These are phyloP conservation scores for Plicaturopsis crispa DNA, from an alignment of 768 basidiomycete genomes.

Conservation along the genomic window DNA sequence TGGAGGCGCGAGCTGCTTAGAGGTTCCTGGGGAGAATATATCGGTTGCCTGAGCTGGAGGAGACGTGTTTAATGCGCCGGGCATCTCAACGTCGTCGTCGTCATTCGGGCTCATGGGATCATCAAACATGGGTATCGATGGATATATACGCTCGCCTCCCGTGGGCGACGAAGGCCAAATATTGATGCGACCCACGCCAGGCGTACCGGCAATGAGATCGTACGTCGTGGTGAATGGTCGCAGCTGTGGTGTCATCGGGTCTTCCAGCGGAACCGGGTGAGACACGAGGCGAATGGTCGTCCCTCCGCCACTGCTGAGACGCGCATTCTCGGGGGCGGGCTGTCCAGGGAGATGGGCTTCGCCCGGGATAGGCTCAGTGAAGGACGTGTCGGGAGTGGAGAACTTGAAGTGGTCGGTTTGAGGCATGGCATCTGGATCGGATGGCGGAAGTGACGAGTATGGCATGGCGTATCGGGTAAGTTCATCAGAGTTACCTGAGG, in stretches of 20 bases:
- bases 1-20: conserved; percentile 15
- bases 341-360: conserved; percentile 47
- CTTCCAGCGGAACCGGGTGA: conserved; percentile 12
- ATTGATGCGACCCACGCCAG: conserved; percentile 15
- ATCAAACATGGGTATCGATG: conserved; percentile 24
- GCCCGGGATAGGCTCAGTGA: conserved; percentile 48
- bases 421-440: conserved; percentile 23
- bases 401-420: conserved; percentile 45
- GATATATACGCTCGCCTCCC: conserved; percentile 27
- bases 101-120: conserved; percentile 15
- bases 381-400: conserved; percentile 25
- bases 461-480: conserved; percentile 33
- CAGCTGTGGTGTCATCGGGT: conserved; percentile 50
- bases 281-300: conserved; percentile 42
- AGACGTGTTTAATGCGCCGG: conserved; percentile 20
- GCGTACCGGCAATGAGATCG: conserved; percentile 58
- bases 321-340: conserved; percentile 54
- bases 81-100: conserved; percentile 25
- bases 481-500: conserved; percentile 23
- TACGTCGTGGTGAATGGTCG: conserved; percentile 61
- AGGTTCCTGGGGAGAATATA: conserved; percentile 8
- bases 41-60: conserved; percentile 4
- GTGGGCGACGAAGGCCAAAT: conserved; percentile 28
- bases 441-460: conserved; percentile 30
- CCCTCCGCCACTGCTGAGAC: conserved; percentile 34